Base-by-base conservation (phyloP, 1,284 basidiomycete species). In the Ganoderma meredithae region DNA sequence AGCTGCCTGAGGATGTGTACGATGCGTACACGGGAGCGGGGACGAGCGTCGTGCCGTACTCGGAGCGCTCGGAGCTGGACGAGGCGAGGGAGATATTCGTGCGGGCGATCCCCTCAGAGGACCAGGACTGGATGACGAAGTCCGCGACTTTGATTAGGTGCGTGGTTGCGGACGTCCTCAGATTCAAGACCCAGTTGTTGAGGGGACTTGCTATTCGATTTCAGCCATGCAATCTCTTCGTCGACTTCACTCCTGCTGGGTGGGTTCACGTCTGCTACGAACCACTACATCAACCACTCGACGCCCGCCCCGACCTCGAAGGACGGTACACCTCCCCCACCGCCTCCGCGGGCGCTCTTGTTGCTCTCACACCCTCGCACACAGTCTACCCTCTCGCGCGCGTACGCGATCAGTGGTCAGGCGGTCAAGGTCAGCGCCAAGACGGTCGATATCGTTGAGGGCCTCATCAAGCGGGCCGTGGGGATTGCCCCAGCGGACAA, bases 71-170 rank as follows among this genome's bases (percentile, higher is more conserved):
- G 53, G 81, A 78, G 3, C 83, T 85, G 64, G 78, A 82, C 69
- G 80, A 79, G 70, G 86, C 83, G 60, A 75, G 85, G 70, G 82
- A 89, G 74, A 81, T 87, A 12, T 88, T 90, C 73, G 88, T 87
- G 25, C 81, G 84, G 43, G 83, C 85, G 17, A 82, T 91, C 8
- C 88, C 92, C 31, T 85, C 87, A 0, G 88, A 92, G 65, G 86
- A 93, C 64, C 88, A 89, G 73, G 90, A 94, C 76, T 91, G 88
- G 88, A 84, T 95, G 69, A 87, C 93, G 62, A 88, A 85, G 70
- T 86, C 90, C 3, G 93, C 93, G 1, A 85, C 88, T 27, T 79
- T 89, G 33, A 82, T 91, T 71, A 93, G 91, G 92, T 90, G 76
- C 53, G 84, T 77, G 22, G 22, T 40, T 27, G 8, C 41, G 1